A percentile compares a stretch with the other conserved stretches of the same genome.
These are phyloP conservation scores for Verticillium nubilum DNA, from an alignment of 2,329 filamentous ascomycete species.

Conservation along the genomic window DNA sequence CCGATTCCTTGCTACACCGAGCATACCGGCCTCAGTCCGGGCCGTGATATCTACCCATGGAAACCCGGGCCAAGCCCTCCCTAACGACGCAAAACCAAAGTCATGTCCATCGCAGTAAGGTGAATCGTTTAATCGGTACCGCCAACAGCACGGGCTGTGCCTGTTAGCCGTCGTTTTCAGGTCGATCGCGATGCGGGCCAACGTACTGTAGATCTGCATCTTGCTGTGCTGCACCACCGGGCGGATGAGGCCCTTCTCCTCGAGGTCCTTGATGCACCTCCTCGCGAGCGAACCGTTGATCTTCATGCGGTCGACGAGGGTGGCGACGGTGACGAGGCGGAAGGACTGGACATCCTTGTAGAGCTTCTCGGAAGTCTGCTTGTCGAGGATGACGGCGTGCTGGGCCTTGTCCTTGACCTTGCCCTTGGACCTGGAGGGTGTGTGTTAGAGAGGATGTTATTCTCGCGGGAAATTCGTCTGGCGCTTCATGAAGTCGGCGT, in stretches of 20 bases:
- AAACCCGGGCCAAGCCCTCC: slow-evolving; percentile 1
- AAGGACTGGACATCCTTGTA: slow-evolving; percentile 99
- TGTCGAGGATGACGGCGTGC: slow-evolving; percentile 98
- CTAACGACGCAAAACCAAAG: slow-evolving; percentile 3
- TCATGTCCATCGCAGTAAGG: slow-evolving; percentile 4
- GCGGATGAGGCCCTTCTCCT: slow-evolving; percentile 98
- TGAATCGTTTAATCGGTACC: slow-evolving; percentile 36
- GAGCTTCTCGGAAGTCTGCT: slow-evolving; percentile 94
- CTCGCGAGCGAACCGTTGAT: slow-evolving; percentile 98
- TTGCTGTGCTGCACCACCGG: slow-evolving; percentile 94
- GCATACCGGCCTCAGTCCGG: slow-evolving; percentile 2
- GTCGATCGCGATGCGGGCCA: slow-evolving; percentile 6
- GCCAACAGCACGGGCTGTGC: slow-evolving; percentile 55
- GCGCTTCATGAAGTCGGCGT: background rate
- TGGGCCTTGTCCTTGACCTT: slow-evolving; percentile 99
- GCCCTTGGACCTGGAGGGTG: slow-evolving; percentile 29
- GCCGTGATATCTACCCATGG: slow-evolving; percentile 3
- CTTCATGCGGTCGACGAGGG: slow-evolving; percentile 99
- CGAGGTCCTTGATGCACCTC: slow-evolving; percentile 82
- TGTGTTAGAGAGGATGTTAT: slow-evolving; percentile 6
- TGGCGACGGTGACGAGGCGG: slow-evolving; percentile 97
- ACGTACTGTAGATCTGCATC: slow-evolving; percentile 93
- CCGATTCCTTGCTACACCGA: slow-evolving; percentile 5
- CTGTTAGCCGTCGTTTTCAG: background rate
- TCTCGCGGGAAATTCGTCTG: background rate